Evolutionary conservation across 768 basidiomycete species (phyloP), one percentile per base, ranked within the genome.

Genomic region (Lepiota subincarnata): DNA sequence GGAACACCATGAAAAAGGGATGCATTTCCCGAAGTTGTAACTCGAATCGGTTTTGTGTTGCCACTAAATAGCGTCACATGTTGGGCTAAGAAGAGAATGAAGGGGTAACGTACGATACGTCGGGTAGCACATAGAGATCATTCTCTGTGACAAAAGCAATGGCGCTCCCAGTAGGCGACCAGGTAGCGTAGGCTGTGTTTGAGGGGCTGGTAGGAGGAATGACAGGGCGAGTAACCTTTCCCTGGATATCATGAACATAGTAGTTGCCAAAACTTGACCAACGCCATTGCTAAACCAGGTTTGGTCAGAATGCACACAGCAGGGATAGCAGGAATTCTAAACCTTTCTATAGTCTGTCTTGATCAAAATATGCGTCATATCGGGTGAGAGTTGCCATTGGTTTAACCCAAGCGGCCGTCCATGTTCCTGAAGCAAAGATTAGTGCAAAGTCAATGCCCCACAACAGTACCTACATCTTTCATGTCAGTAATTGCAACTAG

Each of bases 1-100:
- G 93, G 91, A 1, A 97, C 89, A 6, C 97, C 97, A 62, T 98
- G 84, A 75, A 98, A 97, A 13, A 95, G 75, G 0, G 88, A 87
- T 0, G 82, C 77, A 48, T 87, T 89, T 0, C 97, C 97, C 12
- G 85, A 81, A 1, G 75, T 72, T 1, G 96, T 99, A 8, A 98
- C 76, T 8, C 87, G 85, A 46, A 95, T 86, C 8, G 85, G 73
- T 12, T 72, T 59, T 1, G 74, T 64, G 2, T 70, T 66, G 6
- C 69, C 60, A 18, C 73, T 77, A 42, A 14, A 53, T 41, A 44
- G 42, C 51, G 20, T 11, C 10, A 6, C 55, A 11, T 42, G 51
- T 53, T 46, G 45, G 39, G 48, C 34, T 12, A 8, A 38, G 28
- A 4, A 8, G 19, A 31, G 35, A 22, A 35, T 6, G n/a, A 0